A percentile compares a stretch with the other conserved stretches of the same genome.
Evolutionary conservation across 148 eudicot genomes (phyloP).

Genomic region (Diospyros kaki): DNA sequence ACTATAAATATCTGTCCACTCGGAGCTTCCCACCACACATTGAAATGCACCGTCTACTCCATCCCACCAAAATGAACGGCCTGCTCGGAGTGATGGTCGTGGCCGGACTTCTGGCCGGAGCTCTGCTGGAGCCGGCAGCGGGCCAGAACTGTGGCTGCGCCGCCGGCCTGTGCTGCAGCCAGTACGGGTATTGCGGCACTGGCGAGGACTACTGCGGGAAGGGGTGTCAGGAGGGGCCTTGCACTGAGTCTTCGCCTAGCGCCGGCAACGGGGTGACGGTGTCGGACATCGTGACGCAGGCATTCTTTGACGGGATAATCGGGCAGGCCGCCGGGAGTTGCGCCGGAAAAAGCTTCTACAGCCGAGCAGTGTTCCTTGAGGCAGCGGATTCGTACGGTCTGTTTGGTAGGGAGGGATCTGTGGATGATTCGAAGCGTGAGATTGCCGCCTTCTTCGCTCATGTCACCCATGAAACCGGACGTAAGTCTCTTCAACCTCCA

Average conservation of each 20-base stretch:
- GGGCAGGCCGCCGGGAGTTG: slow-evolving; percentile 30
- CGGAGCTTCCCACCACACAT: too few species aligned
- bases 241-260: slow-evolving; percentile 10
- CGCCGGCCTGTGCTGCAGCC: slow-evolving; percentile 40
- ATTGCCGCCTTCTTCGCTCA: slow-evolving; percentile 78
- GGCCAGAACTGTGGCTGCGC: slow-evolving; percentile 47
- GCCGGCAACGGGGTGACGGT: slow-evolving; percentile 20
- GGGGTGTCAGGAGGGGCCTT: slow-evolving; percentile 51
- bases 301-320: slow-evolving; percentile 50
- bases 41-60: too few species aligned
- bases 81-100: not conserved
- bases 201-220: slow-evolving; percentile 43
- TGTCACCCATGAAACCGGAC: slow-evolving; percentile 63
- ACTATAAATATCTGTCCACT: too few species aligned
- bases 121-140: slow-evolving; percentile 11
- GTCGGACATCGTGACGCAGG: slow-evolving; percentile 30
- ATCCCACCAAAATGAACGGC: not conserved
- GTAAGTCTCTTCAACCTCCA: slow-evolving; percentile 27
- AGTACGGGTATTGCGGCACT: slow-evolving; percentile 47
- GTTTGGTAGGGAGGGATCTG: slow-evolving; percentile 47
- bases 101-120: slow-evolving; percentile 15
- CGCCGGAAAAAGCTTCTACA: slow-evolving; percentile 54
- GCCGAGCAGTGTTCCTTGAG: slow-evolving; percentile 37
- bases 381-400: slow-evolving; percentile 19
- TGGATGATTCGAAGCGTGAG: slow-evolving; percentile 47